phyloP scores from a whole-genome alignment of 1,284 basidiomycete species.

The Tremellales sp. region DNA sequence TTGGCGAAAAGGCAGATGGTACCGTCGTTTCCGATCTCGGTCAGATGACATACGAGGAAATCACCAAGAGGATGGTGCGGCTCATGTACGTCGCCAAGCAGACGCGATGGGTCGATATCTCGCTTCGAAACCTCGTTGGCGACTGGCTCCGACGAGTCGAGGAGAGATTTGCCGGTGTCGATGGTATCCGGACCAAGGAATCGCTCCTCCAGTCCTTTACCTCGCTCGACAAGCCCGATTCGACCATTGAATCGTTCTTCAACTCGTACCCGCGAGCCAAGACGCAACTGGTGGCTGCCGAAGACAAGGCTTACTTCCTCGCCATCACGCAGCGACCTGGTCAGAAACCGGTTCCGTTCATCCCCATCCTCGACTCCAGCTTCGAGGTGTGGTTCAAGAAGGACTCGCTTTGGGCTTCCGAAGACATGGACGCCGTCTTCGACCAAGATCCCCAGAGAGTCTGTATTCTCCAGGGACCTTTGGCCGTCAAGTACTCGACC shows the following conservation, averaged over 20 bases:
- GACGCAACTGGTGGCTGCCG: constrained; percentile 84
- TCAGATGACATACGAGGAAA: constrained; percentile 99
- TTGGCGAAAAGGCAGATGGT: constrained; percentile 89
- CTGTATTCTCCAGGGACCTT: constrained; percentile 94
- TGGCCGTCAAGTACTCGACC: constrained; percentile 82
- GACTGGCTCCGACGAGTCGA: constrained; percentile 97
- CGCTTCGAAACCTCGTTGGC: constrained; percentile 90
- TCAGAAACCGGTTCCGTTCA: constrained; percentile 98
- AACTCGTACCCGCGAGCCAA: constrained; percentile 74
- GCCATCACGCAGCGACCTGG: constrained; percentile 89
- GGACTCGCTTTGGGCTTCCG: constrained; percentile 97
- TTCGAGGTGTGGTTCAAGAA: constrained; percentile 99
- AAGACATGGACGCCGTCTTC: constrained; percentile 97
- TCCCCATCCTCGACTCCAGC: constrained; percentile 86
- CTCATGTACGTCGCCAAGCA: constrained; percentile 92
- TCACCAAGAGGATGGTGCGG: constrained; percentile 81
- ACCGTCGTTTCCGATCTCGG: constrained; percentile 77
- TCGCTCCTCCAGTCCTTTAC: constrained; percentile 87
- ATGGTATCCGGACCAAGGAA: constrained; percentile 67
- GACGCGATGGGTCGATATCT: constrained; percentile 88
- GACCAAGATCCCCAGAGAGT: constrained; percentile 98
- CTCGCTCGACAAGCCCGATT: constrained; percentile 73
- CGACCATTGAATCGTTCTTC: constrained; percentile 82
- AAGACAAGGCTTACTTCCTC: constrained; percentile 94
- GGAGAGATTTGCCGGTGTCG: constrained; percentile 93